Conservation (phyloP, 2,329 filamentous ascomycete genomes). For the Zopfia rhizophila region DNA sequence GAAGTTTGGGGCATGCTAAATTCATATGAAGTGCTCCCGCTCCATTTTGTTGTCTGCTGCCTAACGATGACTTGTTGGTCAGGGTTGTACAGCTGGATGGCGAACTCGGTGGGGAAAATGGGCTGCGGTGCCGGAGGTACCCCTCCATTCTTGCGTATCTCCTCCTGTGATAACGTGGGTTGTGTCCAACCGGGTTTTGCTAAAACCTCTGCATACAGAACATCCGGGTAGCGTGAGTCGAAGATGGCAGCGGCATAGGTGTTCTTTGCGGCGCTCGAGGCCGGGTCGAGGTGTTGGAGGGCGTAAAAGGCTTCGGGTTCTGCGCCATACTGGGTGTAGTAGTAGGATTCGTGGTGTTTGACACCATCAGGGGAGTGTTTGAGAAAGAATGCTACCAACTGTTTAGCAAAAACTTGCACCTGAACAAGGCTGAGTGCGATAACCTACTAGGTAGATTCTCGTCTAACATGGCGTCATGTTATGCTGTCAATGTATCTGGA, state of each 20-base stretch:
- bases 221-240: conserved; percentile 81
- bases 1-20: conserved; percentile 90
- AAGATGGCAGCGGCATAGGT: conserved; percentile 88
- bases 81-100: conserved; percentile 92
- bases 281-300: conserved; percentile 79
- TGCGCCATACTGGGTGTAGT: conserved; percentile 76
- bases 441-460: conserved; percentile 83
- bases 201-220: conserved; percentile 88
- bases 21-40: conserved; percentile 82
- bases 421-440: conserved; percentile 61
- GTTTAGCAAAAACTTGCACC: conserved; percentile 26
- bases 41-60: conserved; percentile 80
- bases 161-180: conserved; percentile 81
- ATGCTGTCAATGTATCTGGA: no score
- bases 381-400: conserved; percentile 65
- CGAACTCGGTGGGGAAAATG: conserved; percentile 79
- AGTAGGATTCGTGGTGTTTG: conserved; percentile 65
- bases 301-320: conserved; percentile 83
- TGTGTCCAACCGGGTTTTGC: conserved; percentile 88
- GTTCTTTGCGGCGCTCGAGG: conserved; percentile 75
- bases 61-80: conserved; percentile 82
- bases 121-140: conserved; percentile 73
- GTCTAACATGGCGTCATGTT: conserved; percentile 76
- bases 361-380: conserved; percentile 62
- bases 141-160: conserved; percentile 76